phyloP scores from a whole-genome alignment of 2,329 filamentous ascomycete genomes.

The Ramichloridium luteum region DNA sequence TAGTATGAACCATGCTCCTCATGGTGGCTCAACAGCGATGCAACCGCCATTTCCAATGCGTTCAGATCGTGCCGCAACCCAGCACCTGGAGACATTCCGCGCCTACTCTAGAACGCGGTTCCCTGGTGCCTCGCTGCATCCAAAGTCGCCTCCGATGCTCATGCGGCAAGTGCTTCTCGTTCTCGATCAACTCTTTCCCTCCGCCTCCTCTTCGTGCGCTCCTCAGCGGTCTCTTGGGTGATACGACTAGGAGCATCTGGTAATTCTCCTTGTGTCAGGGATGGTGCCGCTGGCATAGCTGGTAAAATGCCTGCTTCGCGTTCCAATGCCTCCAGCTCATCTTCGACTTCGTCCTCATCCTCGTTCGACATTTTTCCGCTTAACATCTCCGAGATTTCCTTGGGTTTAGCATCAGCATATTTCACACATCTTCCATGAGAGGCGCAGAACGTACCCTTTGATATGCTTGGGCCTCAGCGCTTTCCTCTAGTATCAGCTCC shows the following conservation, averaged over 20 bases:
- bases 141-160: too few relatives aligned
- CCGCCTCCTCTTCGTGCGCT: conserved; percentile 19
- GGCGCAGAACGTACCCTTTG: conserved; percentile 51
- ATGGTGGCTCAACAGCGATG: too few relatives aligned
- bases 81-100: too few relatives aligned
- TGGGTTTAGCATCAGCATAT: conserved; percentile 8
- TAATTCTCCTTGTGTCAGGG: conserved; percentile 15
- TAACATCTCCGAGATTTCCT: conserved; percentile 90
- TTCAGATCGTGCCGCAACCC: too few relatives aligned
- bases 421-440: not conserved
- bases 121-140: too few relatives aligned
- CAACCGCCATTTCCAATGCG: too few relatives aligned
- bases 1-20: too few relatives aligned
- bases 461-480: conserved; percentile 79
- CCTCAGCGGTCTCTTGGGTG: conserved; percentile 16
- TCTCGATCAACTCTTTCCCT: conserved; percentile 15
- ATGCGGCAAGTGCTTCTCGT: conserved; percentile 7
- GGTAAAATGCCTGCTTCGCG: conserved; percentile 39
- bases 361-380: conserved; percentile 79
- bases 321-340: conserved; percentile 77
- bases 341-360: conserved; percentile 95
- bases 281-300: conserved; percentile 30
- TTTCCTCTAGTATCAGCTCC: conserved; percentile 90
- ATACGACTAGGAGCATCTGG: conserved; percentile 20
- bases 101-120: too few relatives aligned